Base-by-base conservation (phyloP, 257 asterid genomes). In the Nicotiana noctiflora region DNA sequence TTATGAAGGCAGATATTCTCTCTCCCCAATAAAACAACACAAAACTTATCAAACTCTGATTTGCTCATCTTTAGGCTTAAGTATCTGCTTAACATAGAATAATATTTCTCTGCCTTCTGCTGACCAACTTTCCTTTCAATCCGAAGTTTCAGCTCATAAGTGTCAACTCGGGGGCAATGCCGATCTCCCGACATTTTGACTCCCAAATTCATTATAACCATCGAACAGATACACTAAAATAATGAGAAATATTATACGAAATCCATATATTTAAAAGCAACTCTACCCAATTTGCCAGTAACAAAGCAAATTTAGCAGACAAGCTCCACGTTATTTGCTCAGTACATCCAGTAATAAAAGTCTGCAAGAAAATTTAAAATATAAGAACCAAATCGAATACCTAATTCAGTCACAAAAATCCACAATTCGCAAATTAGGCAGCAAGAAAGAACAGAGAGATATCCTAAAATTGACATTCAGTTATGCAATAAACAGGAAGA, bases 1-100 rank as follows among this genome's bases (percentile, higher is more conserved):
- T 93, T 93, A 75, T 92, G 97, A 40, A 92, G 93, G 19, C 85
- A 63, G 68, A 92, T 76, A 70, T 89, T 89, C 68, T 91, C 91
- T 56, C 88, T 87, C 60, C 97, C 97, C 37, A 93, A 60, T 60
- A 91, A 82, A 12, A 81, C 83, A 67, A 89, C 29, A 40, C 97
- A 93, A 62, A 86, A 84, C 84, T 88, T 88, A 81, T 87, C 89
- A 68, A 93, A 93, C 75, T 87, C 95, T 4, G 87, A 62, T 83
- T 90, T 93, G 70, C 76, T 83, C 11, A 91, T 83, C 81, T 87
- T 87, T 57, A 81, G 66, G 67, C 86, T 83, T 5, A 93, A 81
- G 83, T 81, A 91, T 34, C 87, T 87, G 21, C 75, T 83, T 77
- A 92, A 80, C 2, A 88, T 80, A 87, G 82, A 31, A 84, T 88